A percentile compares a stretch with the other conserved stretches of the same genome.
phyloP scores from a whole-genome alignment of 768 basidiomycete species.

The Filobasidium wieringae region DNA sequence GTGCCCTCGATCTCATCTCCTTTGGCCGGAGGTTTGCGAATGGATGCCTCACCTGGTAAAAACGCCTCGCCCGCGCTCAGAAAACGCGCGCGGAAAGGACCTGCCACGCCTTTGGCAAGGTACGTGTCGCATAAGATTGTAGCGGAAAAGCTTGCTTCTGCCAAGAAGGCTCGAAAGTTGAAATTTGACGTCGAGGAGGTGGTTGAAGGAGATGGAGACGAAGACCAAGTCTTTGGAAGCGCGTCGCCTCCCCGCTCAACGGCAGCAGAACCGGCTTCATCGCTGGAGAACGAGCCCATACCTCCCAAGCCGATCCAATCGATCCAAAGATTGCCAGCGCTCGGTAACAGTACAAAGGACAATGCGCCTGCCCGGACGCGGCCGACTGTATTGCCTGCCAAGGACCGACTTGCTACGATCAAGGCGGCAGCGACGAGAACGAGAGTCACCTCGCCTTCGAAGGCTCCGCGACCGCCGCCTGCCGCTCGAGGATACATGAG shows the following conservation, averaged over 20 bases:
- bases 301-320: not conserved
- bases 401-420: not conserved
- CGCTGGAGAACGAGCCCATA: not conserved
- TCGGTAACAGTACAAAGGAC: not conserved
- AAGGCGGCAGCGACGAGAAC: not conserved
- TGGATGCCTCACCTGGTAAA: not conserved
- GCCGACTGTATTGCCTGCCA: not conserved
- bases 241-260: not conserved
- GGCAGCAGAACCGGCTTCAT: constrained; percentile 1
- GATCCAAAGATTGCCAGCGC: not conserved
- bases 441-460: not conserved
- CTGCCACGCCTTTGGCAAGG: constrained; percentile 11
- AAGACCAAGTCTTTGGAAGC: not conserved
- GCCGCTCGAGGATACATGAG: not conserved
- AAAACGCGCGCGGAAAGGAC: constrained; percentile 5
- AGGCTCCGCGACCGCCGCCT: not conserved
- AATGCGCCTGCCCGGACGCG: not conserved
- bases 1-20: constrained; percentile 7
- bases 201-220: not conserved
- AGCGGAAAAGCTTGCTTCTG: constrained; percentile 12
- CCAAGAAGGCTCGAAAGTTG: constrained; percentile 3
- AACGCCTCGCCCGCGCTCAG: not conserved
- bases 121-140: constrained; percentile 14
- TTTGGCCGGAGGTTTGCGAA: not conserved
- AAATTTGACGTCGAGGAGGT: not conserved